These are phyloP conservation scores for Fomitopsis palustris DNA, from an alignment of 1,284 basidiomycete genomes.

Conservation along the genomic window DNA sequence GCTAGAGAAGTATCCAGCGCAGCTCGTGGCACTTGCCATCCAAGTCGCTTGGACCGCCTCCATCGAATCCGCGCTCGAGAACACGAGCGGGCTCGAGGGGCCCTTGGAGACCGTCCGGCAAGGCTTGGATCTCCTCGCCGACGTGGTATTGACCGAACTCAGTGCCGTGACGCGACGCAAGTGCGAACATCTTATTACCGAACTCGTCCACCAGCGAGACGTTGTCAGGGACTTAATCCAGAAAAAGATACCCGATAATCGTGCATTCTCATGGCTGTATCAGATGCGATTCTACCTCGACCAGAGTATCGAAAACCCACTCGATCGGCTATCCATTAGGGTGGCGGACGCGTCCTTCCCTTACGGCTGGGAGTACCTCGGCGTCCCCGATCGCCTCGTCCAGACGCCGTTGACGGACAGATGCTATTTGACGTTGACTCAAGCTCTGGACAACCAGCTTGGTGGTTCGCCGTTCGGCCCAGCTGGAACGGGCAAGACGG, in stretches of 20 bases:
- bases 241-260: slow-evolving; percentile 60
- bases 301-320: slow-evolving; percentile 62
- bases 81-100: slow-evolving; percentile 51
- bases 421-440: slow-evolving; percentile 95
- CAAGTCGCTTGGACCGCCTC: slow-evolving; percentile 93
- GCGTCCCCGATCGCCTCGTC: slow-evolving; percentile 94
- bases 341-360: slow-evolving; percentile 93
- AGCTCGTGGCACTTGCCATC: slow-evolving; percentile 91
- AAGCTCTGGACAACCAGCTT: slow-evolving; percentile 91
- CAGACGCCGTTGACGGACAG: slow-evolving; percentile 98
- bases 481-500: slow-evolving; percentile 98
- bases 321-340: slow-evolving; percentile 78
- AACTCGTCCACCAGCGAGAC: slow-evolving; percentile 97
- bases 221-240: slow-evolving; percentile 82
- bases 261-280: slow-evolving; percentile 90
- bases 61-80: slow-evolving; percentile 74
- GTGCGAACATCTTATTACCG: slow-evolving; percentile 98
- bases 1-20: slow-evolving; percentile 93
- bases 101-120: slow-evolving; percentile 78
- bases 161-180: slow-evolving; percentile 88
- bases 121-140: slow-evolving; percentile 91
- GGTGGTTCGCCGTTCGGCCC: slow-evolving; percentile 98
- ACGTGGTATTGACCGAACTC: slow-evolving; percentile 92
- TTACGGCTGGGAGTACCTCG: slow-evolving; percentile 99
- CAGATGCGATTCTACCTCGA: slow-evolving; percentile 99